These are phyloP conservation scores for Marchantia polymorpha DNA, from an alignment of 225 moss, liverwort and hornwort species.

Conservation along the genomic window DNA sequence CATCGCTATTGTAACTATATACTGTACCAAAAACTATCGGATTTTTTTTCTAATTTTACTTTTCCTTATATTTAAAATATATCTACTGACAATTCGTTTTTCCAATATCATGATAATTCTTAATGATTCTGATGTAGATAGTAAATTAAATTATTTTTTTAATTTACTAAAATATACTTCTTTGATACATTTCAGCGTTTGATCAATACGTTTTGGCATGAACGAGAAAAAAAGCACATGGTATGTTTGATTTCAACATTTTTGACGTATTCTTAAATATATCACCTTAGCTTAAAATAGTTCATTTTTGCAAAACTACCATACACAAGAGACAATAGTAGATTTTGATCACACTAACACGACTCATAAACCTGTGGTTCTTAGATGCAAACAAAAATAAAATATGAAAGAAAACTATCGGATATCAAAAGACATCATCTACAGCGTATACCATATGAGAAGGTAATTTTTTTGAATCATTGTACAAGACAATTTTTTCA, in stretches of 20 bases:
- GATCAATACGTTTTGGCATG: constrained; percentile 35
- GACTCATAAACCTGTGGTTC: too few relatives aligned
- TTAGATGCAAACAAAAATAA: constrained; percentile 30
- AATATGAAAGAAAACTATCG: constrained; percentile 25
- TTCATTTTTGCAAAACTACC: background rate
- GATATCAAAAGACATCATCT: constrained; percentile 34
- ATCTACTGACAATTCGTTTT: too few relatives aligned
- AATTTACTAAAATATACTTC: background rate
- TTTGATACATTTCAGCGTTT: constrained; percentile 25
- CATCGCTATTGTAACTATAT: too few relatives aligned
- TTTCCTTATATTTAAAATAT: background rate
- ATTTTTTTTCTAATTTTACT: background rate
- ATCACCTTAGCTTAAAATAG: background rate
- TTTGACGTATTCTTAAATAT: background rate
- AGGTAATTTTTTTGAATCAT: too few relatives aligned
- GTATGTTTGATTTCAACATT: constrained; percentile 19
- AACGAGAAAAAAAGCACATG: constrained; percentile 37
- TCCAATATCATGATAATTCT: too few relatives aligned
- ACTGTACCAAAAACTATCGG: too few relatives aligned
- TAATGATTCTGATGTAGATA: background rate
- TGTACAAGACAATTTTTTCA: too few relatives aligned
- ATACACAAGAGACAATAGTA: background rate
- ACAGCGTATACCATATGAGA: constrained; percentile 34
- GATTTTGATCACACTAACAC: too few relatives aligned
- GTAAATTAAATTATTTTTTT: background rate